Conservation (phyloP, 202 grass and related monocot species). For the Zizania palustris region DNA sequence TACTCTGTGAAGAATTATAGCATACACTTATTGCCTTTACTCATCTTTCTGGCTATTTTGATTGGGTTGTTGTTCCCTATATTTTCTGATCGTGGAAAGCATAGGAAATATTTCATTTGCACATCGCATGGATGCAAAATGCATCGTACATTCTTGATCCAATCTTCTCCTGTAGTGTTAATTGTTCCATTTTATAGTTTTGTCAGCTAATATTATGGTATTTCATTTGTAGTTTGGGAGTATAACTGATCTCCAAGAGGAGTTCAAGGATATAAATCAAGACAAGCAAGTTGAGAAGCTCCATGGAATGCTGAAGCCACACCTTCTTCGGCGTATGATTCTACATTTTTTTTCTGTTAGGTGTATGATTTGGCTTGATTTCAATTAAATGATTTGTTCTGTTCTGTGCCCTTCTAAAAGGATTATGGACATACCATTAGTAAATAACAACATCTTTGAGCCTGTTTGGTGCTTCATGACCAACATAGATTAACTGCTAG, state of each 20-base stretch:
- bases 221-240: conserved; percentile 92
- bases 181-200: conserved; percentile 30
- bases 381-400: conserved; percentile 36
- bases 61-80: conserved; percentile 17
- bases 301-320: conserved; percentile 91
- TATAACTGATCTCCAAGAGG: conserved; percentile 91
- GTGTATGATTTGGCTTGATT: conserved; percentile 26
- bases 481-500: neutral
- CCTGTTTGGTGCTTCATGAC: conserved; percentile 20
- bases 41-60: conserved; percentile 13
- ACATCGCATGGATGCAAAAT: conserved; percentile 4
- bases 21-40: neutral
- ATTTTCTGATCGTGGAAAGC: conserved; percentile 19
- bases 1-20: neutral
- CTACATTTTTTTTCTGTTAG: conserved; percentile 34
- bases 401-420: neutral
- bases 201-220: conserved; percentile 15
- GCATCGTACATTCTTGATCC: neutral
- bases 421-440: conserved; percentile 6
- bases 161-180: neutral
- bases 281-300: conserved; percentile 96
- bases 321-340: conserved; percentile 90
- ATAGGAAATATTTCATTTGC: neutral
- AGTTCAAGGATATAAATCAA: conserved; percentile 98
- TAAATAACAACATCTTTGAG: neutral